Conservation (phyloP, 768 basidiomycete genomes). For the Pseudohyphozyma bogoriensis region DNA sequence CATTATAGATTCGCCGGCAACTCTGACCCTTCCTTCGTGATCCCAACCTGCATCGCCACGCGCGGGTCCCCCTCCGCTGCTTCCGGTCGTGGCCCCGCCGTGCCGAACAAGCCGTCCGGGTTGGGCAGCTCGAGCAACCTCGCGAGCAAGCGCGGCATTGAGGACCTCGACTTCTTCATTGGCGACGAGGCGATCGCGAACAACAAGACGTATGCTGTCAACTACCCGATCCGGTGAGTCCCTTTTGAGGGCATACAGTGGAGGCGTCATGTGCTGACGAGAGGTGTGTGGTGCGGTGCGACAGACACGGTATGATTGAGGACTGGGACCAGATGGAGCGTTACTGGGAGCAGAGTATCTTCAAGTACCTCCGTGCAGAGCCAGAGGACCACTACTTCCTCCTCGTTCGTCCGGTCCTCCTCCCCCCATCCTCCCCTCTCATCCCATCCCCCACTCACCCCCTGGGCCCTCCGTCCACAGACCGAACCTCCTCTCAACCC, state of each 20-base stretch:
- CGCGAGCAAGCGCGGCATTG: constrained; percentile 91
- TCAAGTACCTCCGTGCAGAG: constrained; percentile 96
- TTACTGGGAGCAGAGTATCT: constrained; percentile 99
- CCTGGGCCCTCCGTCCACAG: constrained; percentile 43
- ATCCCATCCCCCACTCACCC: neutral
- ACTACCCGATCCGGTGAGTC: constrained; percentile 84
- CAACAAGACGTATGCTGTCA: constrained; percentile 87
- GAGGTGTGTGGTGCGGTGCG: neutral
- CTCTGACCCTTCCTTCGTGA: constrained; percentile 98
- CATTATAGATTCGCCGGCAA: constrained; percentile 81
- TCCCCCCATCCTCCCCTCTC: neutral
- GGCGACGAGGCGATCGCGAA: constrained; percentile 96
- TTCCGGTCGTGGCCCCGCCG: constrained; percentile 39
- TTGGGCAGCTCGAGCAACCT: constrained; percentile 69
- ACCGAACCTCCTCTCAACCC: constrained; percentile 98
- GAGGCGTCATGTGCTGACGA: constrained; percentile 8
- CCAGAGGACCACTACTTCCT: constrained; percentile 99
- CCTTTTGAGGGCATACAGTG: constrained; percentile 36
- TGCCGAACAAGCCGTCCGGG: constrained; percentile 48
- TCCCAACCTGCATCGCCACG: constrained; percentile 93
- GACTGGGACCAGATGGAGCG: constrained; percentile 94
- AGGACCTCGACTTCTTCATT: constrained; percentile 99
- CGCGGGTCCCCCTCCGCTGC: constrained; percentile 39
- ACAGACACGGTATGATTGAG: constrained; percentile 27
- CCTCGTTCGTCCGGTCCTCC: constrained; percentile 52